Percentiles rank a stretch among this genome's conserved stretches.
These are phyloP conservation scores for Fusarium siculi DNA, from an alignment of 2,329 filamentous ascomycete species.

Conservation along the genomic window DNA sequence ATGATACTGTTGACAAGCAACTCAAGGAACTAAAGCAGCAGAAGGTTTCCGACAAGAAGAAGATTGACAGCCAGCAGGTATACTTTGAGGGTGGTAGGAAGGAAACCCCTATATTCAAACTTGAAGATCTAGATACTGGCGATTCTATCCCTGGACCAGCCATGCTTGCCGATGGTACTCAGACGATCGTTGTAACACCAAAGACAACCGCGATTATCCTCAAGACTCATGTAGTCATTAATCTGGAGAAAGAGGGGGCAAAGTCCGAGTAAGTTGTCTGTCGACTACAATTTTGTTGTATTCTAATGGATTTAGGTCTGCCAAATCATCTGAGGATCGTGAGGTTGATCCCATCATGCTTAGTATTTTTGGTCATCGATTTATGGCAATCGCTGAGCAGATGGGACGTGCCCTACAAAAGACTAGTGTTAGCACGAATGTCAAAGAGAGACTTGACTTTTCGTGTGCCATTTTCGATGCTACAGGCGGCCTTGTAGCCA, in stretches of 20 bases:
- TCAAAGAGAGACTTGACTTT: conserved; percentile 85
- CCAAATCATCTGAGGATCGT: conserved; percentile 33
- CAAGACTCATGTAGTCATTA: conserved; percentile 89
- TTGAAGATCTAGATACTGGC: conserved; percentile 78
- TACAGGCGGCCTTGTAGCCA: conserved; percentile 79
- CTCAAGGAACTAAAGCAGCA: conserved; percentile 74
- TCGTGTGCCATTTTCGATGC: conserved; percentile 84
- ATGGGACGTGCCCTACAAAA: conserved; percentile 85
- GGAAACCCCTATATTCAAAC: conserved; percentile 84
- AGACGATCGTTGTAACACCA: conserved; percentile 92
- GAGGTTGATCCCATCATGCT: conserved; percentile 82
- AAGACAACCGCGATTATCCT: conserved; percentile 80
- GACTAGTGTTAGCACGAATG: conserved; percentile 82
- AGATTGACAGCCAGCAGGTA: conserved; percentile 74
- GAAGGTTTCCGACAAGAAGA: conserved; percentile 66
- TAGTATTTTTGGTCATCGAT: conserved; percentile 82
- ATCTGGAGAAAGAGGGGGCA: conserved; percentile 70
- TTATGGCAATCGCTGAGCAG: conserved; percentile 88
- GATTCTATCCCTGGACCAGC: conserved; percentile 82
- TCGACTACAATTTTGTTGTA: too few species aligned
- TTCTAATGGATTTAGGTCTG: conserved; percentile 31
- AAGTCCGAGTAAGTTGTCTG: conserved; percentile 46
- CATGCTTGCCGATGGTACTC: conserved; percentile 86
- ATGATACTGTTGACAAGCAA: conserved; percentile 87
- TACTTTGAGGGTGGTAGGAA: conserved; percentile 86